phyloP scores from a whole-genome alignment of 306 rosid genomes.

The Geum urbanum region DNA sequence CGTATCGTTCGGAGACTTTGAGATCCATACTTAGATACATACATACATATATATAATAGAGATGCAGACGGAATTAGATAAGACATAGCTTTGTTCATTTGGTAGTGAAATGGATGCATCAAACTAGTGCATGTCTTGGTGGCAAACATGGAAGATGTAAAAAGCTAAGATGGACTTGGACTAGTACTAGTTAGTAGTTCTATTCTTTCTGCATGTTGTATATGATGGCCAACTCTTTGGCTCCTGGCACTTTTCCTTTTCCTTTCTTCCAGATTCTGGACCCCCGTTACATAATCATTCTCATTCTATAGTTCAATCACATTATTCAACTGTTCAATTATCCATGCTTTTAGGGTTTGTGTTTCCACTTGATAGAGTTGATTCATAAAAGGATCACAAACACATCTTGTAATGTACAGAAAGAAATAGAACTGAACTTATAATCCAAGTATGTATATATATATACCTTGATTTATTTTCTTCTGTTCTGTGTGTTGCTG shows the following conservation, averaged over 20 bases:
- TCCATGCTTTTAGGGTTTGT: conserved; percentile 3
- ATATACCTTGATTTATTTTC: too few relatives aligned
- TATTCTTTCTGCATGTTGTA: conserved; percentile 42
- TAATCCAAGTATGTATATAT: too few relatives aligned
- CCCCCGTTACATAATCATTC: conserved; percentile 25
- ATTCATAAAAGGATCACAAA: too few relatives aligned
- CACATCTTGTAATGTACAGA: too few relatives aligned
- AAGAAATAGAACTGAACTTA: too few relatives aligned
- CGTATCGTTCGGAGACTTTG: neutral
- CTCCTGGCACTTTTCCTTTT: conserved; percentile 48
- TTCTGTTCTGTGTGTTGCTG: too few relatives aligned
- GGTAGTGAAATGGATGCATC: neutral
- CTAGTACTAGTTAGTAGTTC: neutral
- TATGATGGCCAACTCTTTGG: conserved; percentile 36
- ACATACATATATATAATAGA: too few relatives aligned
- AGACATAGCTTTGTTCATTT: neutral
- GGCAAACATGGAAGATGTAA: conserved; percentile 21
- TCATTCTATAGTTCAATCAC: neutral
- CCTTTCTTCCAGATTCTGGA: conserved; percentile 40
- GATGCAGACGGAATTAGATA: neutral
- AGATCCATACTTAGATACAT: neutral
- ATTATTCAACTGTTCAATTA: conserved; percentile 3
- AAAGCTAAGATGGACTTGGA: neutral
- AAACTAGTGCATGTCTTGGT: neutral
- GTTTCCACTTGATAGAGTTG: too few relatives aligned